Base-by-base conservation (phyloP, 1,284 basidiomycete genomes). In the Mrakiaceae sp. region DNA sequence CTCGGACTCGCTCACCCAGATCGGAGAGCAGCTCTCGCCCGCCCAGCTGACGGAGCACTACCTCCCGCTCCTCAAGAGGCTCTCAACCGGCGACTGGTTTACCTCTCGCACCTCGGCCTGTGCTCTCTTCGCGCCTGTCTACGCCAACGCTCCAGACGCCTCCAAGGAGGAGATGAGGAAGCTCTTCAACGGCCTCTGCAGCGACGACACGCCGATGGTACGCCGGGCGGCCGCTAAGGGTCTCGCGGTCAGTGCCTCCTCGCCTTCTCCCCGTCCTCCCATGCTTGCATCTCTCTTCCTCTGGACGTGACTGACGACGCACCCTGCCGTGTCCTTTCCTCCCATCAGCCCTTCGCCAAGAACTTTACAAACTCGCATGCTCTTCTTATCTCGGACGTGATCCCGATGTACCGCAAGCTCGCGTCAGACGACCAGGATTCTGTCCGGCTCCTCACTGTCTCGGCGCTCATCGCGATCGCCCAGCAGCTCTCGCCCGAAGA, bases 131-230 rank as follows among this genome's bases (percentile, higher is more conserved):
- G 85, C 92, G 9, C 86, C 93, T n/a, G 89, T 91, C 40, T 99
- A 98, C 75, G 80, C 85, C 47, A 85, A 84, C 71, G 88, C 90
- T 11, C 82, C 86, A 1, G 76, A 85, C 14, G 73, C 81, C 54
- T 81, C 87, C 63, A 92, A 97, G 76, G 90, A 92, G 66, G 95
- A 98, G 64, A 80, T 98, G 72, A 84, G 94, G 69, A 88, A 87
- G 75, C 84, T 88, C 67, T 99, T 90, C 72, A 82, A 85, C 12
- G 81, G 84, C 16, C 83, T 99, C 50, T 88, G 88, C 55, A 83
- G 86, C 47, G 96, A 98, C 74, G 96, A 99, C 75, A 99, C 96
- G 12, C 96, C 96, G 48, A 99, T 99, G 96, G 96, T 98, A 68
- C 83, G 95, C 73, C 83, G 96, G 69, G 94, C 96, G 42, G 94